Conservation (phyloP, 2,329 filamentous ascomycete species). For the Madurella mycetomatis region DNA sequence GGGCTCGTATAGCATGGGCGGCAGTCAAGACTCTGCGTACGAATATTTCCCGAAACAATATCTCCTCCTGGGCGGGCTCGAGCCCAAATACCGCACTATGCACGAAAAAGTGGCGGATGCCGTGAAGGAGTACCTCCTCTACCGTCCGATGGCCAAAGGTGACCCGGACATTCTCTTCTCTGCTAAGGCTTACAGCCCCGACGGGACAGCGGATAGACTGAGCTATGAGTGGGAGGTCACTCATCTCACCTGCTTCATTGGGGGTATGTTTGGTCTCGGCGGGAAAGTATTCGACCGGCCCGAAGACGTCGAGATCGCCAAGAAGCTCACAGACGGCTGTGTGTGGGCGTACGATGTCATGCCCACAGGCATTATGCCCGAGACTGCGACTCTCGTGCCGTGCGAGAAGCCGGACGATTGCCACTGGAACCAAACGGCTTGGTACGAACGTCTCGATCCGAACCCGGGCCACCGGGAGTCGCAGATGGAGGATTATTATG, state of each 20-base stretch:
- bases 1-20: conserved; percentile 57
- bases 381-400: conserved; percentile 44
- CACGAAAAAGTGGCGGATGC: conserved; percentile 65
- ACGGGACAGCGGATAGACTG: conserved; percentile 38
- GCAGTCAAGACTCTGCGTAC: conserved; percentile 65
- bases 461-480: conserved; percentile 39
- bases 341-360: conserved; percentile 65
- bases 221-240: conserved; percentile 55
- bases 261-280: conserved; percentile 65
- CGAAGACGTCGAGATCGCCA: conserved; percentile 58
- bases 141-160: conserved; percentile 67
- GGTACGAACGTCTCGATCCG: conserved; percentile 47
- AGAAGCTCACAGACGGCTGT: conserved; percentile 62
- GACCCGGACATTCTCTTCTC: conserved; percentile 69
- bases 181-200: conserved; percentile 52
- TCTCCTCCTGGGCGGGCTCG: conserved; percentile 69
- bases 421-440: conserved; percentile 49
- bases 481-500: conserved; percentile 41
- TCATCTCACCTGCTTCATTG: conserved; percentile 64
- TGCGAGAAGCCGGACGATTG: conserved; percentile 48
- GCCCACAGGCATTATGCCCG: conserved; percentile 61
- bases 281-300: conserved; percentile 57
- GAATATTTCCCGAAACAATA: conserved; percentile 70
- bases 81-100: conserved; percentile 66
- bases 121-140: conserved; percentile 70